Percentiles rank a stretch among this genome's conserved stretches.
phyloP scores from a whole-genome alignment of 1,139 yeast species.

The Sugiyamaella castrensis region DNA sequence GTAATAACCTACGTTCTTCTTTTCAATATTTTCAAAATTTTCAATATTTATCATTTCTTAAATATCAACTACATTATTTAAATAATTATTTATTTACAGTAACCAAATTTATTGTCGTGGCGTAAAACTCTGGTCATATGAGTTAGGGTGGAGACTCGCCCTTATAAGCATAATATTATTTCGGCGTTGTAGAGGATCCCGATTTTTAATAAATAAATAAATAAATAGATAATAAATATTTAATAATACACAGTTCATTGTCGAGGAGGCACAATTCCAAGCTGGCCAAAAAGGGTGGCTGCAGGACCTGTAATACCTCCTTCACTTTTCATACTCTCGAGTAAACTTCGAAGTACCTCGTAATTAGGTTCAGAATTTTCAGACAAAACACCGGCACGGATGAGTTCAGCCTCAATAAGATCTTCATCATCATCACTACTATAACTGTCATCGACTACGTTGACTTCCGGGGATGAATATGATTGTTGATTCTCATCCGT shows the following conservation, averaged over 20 bases:
- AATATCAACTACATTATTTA: too few species aligned
- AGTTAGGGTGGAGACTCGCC: too few species aligned
- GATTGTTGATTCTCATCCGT: too few species aligned
- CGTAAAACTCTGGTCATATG: too few species aligned
- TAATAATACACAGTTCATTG: background rate
- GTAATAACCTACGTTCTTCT: too few species aligned
- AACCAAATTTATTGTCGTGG: too few species aligned
- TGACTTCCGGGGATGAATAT: background rate
- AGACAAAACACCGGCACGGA: slow-evolving; percentile 23
- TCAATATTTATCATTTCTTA: too few species aligned
- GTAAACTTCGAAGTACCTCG: slow-evolving; percentile 25
- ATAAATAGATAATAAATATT: background rate
- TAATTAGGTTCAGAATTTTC: slow-evolving; percentile 8
- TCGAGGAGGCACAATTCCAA: slow-evolving; percentile 23
- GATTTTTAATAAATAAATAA: background rate
- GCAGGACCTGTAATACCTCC: slow-evolving; percentile 42
- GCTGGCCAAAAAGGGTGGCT: slow-evolving; percentile 35
- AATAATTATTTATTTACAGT: too few species aligned
- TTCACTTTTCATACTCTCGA: slow-evolving; percentile 31
- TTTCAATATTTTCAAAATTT: too few species aligned
- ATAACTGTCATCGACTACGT: slow-evolving; percentile 7
- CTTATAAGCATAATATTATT: too few species aligned
- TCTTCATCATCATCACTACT: slow-evolving; percentile 24
- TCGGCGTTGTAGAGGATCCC: background rate
- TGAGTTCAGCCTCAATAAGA: slow-evolving; percentile 24